phyloP scores from a whole-genome alignment of 2,329 filamentous ascomycete genomes.

The Atkinsonella hypoxylon region DNA sequence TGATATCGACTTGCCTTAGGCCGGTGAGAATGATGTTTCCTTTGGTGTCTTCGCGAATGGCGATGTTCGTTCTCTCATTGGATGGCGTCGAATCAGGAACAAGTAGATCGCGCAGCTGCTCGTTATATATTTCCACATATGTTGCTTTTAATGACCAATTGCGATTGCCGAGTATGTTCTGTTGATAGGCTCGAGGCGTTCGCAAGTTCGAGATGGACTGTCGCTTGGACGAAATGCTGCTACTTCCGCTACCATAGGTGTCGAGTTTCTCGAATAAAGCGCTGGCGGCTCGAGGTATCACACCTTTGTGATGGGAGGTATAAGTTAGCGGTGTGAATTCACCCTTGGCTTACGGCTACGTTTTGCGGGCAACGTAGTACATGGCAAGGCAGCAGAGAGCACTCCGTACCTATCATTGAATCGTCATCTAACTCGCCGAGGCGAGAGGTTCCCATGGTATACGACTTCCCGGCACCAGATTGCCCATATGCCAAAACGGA shows the following conservation, averaged over 20 bases:
- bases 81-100: slow-evolving; percentile 59
- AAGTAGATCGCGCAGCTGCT: slow-evolving; percentile 83
- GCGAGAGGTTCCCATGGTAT: slow-evolving; percentile 95
- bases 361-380: too few species aligned
- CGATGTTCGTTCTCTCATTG: slow-evolving; percentile 66
- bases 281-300: slow-evolving; percentile 84
- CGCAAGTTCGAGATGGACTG: slow-evolving; percentile 50
- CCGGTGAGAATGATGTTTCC: slow-evolving; percentile 91
- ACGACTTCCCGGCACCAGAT: slow-evolving; percentile 94
- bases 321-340: neutral
- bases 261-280: slow-evolving; percentile 83
- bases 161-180: slow-evolving; percentile 48
- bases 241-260: slow-evolving; percentile 37
- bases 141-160: slow-evolving; percentile 89
- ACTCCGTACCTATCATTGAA: slow-evolving; percentile 57
- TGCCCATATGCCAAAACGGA: slow-evolving; percentile 94
- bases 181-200: slow-evolving; percentile 60
- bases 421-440: slow-evolving; percentile 61
- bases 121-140: slow-evolving; percentile 97
- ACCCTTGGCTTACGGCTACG: neutral
- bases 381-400: neutral
- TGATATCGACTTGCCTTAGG: slow-evolving; percentile 75
- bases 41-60: slow-evolving; percentile 86
- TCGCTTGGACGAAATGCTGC: slow-evolving; percentile 38
- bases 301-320: slow-evolving; percentile 47